Conservation (phyloP, 1,284 basidiomycete species). For the Sanghuangporus weigelae region DNA sequence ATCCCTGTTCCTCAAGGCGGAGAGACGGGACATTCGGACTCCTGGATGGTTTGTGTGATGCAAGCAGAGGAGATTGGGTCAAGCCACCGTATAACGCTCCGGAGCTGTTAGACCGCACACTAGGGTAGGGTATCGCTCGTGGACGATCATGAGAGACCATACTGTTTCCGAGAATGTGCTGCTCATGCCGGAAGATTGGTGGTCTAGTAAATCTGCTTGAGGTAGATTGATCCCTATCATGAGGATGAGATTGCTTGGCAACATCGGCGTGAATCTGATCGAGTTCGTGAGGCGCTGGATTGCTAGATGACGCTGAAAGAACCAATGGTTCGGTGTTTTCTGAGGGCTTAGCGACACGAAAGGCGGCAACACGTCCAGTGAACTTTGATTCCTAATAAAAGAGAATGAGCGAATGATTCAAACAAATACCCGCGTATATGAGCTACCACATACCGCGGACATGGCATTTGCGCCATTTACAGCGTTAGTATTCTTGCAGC, state of each 20-base stretch:
- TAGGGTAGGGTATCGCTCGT: not conserved
- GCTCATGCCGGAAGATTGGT: not conserved
- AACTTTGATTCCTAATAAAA: constrained; percentile 14
- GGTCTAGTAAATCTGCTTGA: not conserved
- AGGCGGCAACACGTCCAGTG: constrained; percentile 17
- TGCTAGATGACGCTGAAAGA: not conserved
- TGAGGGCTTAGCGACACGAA: constrained; percentile 17
- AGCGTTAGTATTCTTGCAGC: constrained; percentile 17
- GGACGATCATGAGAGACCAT: not conserved
- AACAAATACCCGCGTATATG: not conserved
- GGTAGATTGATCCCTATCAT: not conserved
- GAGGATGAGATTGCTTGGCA: not conserved
- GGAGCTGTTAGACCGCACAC: not conserved
- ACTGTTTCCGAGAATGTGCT: not conserved
- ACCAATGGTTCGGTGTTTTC: constrained; percentile 5
- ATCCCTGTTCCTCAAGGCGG: not conserved
- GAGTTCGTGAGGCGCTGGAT: not conserved
- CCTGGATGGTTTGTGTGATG: not conserved
- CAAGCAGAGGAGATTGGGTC: not conserved
- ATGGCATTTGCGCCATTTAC: constrained; percentile 7
- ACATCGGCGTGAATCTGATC: not conserved
- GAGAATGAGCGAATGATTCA: not conserved
- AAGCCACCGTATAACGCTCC: not conserved
- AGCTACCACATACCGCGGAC: constrained; percentile 5
- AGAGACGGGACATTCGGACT: not conserved